Percentiles rank a stretch among this genome's conserved stretches.
These are phyloP conservation scores for Podila clonocystis DNA, from an alignment of 192 early-diverging fungal genomes.

Conservation along the genomic window DNA sequence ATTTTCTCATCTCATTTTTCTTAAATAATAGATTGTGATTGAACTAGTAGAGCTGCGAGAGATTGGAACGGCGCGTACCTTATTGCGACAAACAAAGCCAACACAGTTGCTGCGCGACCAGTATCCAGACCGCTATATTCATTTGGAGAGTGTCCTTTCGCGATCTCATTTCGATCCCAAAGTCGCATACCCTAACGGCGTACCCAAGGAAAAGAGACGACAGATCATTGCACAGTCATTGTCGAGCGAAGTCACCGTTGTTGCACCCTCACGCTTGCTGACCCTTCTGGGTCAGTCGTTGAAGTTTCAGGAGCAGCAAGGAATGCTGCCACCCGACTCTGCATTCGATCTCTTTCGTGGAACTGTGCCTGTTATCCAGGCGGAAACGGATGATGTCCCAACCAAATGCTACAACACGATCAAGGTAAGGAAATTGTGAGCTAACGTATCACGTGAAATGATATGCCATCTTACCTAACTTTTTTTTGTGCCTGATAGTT, in stretches of 20 bases:
- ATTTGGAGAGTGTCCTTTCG: conserved; percentile 83
- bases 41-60: conserved; percentile 90
- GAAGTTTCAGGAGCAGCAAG: conserved; percentile 91
- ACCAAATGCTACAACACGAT: conserved; percentile 79
- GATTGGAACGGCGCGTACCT: conserved; percentile 80
- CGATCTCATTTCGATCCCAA: conserved; percentile 75
- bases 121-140: conserved; percentile 83
- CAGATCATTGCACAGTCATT: conserved; percentile 77
- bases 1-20: neutral
- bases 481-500: conserved; percentile 62
- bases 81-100: conserved; percentile 91
- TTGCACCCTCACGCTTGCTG: conserved; percentile 81
- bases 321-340: conserved; percentile 73
- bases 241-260: conserved; percentile 73
- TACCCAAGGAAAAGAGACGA: conserved; percentile 78
- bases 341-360: conserved; percentile 88
- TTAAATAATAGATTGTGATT: conserved; percentile 71
- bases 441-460: too few relatives aligned
- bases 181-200: conserved; percentile 72
- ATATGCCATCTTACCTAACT: neutral
- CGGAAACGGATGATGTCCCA: conserved; percentile 80
- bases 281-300: conserved; percentile 87
- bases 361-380: conserved; percentile 63
- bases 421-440: conserved; percentile 61
- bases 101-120: conserved; percentile 83